phyloP scores from a whole-genome alignment of 2,329 filamentous ascomycete genomes.

The Talaromyces sp. region DNA sequence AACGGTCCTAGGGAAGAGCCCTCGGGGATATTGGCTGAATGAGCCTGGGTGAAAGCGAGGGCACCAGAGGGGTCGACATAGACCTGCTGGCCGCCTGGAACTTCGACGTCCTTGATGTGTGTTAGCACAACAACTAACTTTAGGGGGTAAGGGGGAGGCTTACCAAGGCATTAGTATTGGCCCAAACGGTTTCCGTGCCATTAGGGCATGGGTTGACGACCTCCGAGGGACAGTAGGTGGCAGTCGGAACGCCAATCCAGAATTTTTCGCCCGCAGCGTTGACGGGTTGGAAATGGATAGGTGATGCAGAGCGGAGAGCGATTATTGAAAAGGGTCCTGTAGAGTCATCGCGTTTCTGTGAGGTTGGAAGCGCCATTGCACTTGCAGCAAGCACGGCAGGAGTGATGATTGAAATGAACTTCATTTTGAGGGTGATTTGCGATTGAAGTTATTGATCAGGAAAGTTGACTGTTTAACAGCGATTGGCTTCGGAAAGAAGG shows the following conservation, averaged over 20 bases:
- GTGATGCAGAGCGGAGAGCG: conserved; percentile 46
- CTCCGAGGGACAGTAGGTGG: conserved; percentile 50
- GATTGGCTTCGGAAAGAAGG: not conserved
- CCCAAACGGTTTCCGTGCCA: conserved; percentile 48
- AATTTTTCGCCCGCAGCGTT: conserved; percentile 50
- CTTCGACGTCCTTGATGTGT: conserved; percentile 44
- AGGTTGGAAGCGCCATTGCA: conserved; percentile 24
- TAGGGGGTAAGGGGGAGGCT: conserved; percentile 18
- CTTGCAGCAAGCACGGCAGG: conserved; percentile 25
- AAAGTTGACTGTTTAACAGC: not conserved
- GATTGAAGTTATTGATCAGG: not conserved
- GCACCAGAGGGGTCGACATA: conserved; percentile 56
- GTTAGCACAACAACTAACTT: not conserved
- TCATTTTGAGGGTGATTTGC: conserved; percentile 23
- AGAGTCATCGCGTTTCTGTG: conserved; percentile 10
- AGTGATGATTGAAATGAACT: conserved; percentile 17
- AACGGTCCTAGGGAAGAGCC: conserved; percentile 55
- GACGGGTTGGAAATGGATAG: conserved; percentile 48
- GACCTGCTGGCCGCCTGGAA: conserved; percentile 62
- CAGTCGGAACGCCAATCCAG: conserved; percentile 48
- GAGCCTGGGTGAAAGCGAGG: conserved; percentile 55
- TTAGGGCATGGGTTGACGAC: conserved; percentile 43
- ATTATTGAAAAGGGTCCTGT: conserved; percentile 42
- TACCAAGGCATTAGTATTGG: conserved; percentile 37
- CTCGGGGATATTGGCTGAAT: conserved; percentile 52